These are phyloP conservation scores for Calonectria leucothoes DNA, from an alignment of 2,329 filamentous ascomycete species.

Conservation along the genomic window DNA sequence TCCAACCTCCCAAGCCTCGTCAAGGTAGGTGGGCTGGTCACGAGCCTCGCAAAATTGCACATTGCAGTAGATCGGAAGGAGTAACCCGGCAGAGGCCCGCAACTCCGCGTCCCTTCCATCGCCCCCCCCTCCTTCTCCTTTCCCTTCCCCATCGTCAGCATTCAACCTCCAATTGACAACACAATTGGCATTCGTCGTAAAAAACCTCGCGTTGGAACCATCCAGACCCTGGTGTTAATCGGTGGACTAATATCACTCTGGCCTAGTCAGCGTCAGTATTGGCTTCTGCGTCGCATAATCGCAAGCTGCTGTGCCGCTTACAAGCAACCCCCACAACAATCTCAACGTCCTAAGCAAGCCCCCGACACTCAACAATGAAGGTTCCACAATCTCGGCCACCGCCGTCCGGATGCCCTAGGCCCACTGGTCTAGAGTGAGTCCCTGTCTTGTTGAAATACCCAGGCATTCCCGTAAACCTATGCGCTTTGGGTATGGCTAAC, in stretches of 20 bases:
- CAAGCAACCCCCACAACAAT: constrained; percentile 8
- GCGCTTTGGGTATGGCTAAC: not conserved
- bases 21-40: not conserved
- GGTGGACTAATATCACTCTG: not conserved
- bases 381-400: constrained; percentile 6
- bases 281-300: not conserved
- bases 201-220: not conserved
- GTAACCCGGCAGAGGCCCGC: not conserved
- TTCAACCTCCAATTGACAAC: not conserved
- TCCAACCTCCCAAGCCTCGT: not conserved
- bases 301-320: not conserved
- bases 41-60: not conserved
- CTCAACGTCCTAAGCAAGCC: not conserved
- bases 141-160: not conserved
- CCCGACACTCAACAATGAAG: not conserved
- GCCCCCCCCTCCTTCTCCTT: not conserved
- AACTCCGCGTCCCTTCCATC: not conserved
- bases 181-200: not conserved
- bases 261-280: not conserved
- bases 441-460: not conserved
- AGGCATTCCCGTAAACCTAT: not conserved
- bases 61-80: not conserved
- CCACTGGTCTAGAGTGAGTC: constrained; percentile 1
- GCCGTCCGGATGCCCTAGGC: not conserved
- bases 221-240: not conserved